These are phyloP conservation scores for Phytophthora vignae DNA, from an alignment of 352 stramenopile species.

Conservation along the genomic window DNA sequence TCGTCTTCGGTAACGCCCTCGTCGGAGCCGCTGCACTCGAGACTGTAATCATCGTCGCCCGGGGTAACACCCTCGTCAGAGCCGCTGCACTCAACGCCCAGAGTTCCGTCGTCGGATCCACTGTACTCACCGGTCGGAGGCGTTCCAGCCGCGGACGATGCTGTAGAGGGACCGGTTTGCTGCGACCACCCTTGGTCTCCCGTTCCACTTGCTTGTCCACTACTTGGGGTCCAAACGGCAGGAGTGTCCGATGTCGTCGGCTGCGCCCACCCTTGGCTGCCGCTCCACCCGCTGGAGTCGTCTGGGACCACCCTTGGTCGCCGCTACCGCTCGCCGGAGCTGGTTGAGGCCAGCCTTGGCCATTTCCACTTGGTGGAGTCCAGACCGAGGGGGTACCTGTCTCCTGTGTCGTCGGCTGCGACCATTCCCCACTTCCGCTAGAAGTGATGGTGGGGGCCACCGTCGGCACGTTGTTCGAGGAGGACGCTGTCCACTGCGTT, in stretches of 20 bases:
- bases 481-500: conserved; percentile 8
- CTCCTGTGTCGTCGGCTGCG: conserved; percentile 1
- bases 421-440: conserved; percentile 7
- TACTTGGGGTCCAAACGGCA: conserved; percentile 6
- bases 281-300: too few species aligned
- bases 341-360: neutral
- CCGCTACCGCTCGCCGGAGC: too few species aligned
- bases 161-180: neutral
- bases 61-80: conserved; percentile 2
- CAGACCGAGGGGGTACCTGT: neutral
- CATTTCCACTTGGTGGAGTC: conserved; percentile 8
- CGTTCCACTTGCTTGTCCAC: conserved; percentile 6
- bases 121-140: conserved; percentile 7
- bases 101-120: conserved; percentile 8
- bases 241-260: conserved; percentile 4
- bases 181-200: conserved; percentile 4
- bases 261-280: neutral
- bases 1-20: conserved; percentile 12
- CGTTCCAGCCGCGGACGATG: neutral
- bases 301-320: neutral
- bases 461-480: conserved; percentile 11
- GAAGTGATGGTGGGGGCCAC: neutral
- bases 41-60: conserved; percentile 5
- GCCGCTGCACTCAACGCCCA: conserved; percentile 18
- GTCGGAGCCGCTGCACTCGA: conserved; percentile 34